A percentile compares a stretch with the other conserved stretches of the same genome.
Conservation (phyloP, 257 asterid genomes). For the Asclepias syriaca region DNA sequence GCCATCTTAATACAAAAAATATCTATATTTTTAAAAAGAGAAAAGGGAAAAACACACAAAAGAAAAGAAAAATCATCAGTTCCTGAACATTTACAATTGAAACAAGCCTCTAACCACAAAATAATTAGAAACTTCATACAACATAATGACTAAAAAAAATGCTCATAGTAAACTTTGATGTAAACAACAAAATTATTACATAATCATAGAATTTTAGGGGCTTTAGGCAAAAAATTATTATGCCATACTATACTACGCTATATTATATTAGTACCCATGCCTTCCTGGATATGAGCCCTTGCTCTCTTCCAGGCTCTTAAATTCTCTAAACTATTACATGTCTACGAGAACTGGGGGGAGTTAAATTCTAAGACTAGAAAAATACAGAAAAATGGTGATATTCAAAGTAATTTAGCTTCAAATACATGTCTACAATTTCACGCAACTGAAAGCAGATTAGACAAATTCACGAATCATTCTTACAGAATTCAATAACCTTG, state of each 20-base stretch:
- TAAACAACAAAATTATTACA: not conserved
- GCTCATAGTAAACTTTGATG: not conserved
- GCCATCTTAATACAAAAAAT: constrained; percentile 42
- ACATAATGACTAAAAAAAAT: not conserved
- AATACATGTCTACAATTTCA: not conserved
- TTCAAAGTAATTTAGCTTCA: not conserved
- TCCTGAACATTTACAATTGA: not conserved
- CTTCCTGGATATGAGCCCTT: too few relatives aligned
- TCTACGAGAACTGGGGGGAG: not conserved
- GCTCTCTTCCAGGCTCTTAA: too few relatives aligned
- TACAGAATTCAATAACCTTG: not conserved
- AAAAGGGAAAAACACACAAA: not conserved
- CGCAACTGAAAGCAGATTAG: not conserved
- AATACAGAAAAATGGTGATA: not conserved
- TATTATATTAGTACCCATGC: too few relatives aligned
- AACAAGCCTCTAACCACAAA: not conserved
- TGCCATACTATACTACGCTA: too few relatives aligned
- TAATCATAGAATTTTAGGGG: too few relatives aligned
- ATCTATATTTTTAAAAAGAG: not conserved
- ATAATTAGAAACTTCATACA: not conserved
- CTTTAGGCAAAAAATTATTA: too few relatives aligned
- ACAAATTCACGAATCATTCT: not conserved
- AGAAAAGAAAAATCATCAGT: not conserved
- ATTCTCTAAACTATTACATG: not conserved
- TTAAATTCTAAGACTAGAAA: not conserved